Evolutionary conservation across 140 eudicot genomes (phyloP).

Genomic region (Cichorium intybus): DNA sequence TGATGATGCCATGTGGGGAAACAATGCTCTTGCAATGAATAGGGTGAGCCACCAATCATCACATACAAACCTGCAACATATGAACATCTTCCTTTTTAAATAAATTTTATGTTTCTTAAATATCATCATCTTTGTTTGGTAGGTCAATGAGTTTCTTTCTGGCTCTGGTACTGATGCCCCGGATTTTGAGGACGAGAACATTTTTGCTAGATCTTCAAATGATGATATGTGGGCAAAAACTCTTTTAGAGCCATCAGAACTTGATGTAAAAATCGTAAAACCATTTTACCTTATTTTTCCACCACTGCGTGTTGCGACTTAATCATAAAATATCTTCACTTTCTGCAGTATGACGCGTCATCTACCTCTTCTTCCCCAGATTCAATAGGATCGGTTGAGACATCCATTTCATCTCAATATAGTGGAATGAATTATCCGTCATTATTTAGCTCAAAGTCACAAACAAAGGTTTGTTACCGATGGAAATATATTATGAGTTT

Average conservation of each 20-base stretch:
- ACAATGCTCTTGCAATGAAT: slow-evolving; percentile 84
- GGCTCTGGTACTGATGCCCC: slow-evolving; percentile 97
- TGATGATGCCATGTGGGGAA: slow-evolving; percentile 69
- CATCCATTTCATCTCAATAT: slow-evolving; percentile 80
- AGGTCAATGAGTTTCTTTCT: slow-evolving; percentile 89
- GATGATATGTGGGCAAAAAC: slow-evolving; percentile 98
- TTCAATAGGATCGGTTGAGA: slow-evolving; percentile 70
- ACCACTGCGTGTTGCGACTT: neutral
- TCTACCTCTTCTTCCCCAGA: slow-evolving; percentile 81
- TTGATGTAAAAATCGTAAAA: slow-evolving; percentile 45
- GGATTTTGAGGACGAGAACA: slow-evolving; percentile 76
- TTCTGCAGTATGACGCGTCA: slow-evolving; percentile 63
- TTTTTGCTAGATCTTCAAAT: slow-evolving; percentile 64
- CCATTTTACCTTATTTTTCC: neutral
- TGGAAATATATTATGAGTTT: no score
- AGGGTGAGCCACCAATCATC: slow-evolving; percentile 51
- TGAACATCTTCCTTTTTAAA: neutral
- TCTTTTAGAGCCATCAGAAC: slow-evolving; percentile 73
- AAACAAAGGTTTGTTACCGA: slow-evolving; percentile 51
- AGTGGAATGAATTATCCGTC: slow-evolving; percentile 90
- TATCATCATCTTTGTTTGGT: neutral
- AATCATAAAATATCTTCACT: slow-evolving; percentile 11
- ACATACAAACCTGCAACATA: no score
- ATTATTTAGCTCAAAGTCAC: slow-evolving; percentile 70
- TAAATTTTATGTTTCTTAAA: no score